phyloP scores from a whole-genome alignment of 1,284 basidiomycete species.

The Ceratobasidium sp. region DNA sequence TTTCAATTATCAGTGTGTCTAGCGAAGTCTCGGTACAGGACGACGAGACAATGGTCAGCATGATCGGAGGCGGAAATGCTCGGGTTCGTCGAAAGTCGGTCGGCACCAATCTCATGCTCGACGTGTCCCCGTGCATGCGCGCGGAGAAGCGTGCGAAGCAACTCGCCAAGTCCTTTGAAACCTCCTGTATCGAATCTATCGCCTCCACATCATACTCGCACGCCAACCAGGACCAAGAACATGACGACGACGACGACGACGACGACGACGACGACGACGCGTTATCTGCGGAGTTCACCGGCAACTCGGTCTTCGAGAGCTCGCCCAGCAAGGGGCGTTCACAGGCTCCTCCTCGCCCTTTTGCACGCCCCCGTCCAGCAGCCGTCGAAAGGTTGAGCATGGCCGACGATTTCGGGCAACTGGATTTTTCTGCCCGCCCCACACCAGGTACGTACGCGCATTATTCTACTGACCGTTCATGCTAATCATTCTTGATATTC shows the following conservation, averaged over 20 bases:
- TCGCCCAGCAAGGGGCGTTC: conserved; percentile 31
- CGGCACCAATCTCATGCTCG: conserved; percentile 67
- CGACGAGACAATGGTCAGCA: conserved; percentile 84
- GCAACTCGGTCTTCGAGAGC: conserved; percentile 26
- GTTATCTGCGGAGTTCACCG: conserved; percentile 20
- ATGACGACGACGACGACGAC: conserved; percentile 56
- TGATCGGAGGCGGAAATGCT: conserved; percentile 74
- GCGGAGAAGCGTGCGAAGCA: conserved; percentile 71
- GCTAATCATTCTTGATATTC: not conserved
- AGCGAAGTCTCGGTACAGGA: conserved; percentile 67
- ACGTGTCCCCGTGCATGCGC: conserved; percentile 76
- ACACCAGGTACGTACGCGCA: conserved; percentile 15
- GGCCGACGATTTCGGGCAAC: conserved; percentile 6
- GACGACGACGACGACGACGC: conserved; percentile 58
- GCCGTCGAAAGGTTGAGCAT: not conserved
- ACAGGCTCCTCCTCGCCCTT: conserved; percentile 8
- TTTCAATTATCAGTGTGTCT: conserved; percentile 71
- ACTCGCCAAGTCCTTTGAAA: conserved; percentile 50
- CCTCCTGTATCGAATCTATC: conserved; percentile 4
- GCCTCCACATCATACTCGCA: conserved; percentile 51
- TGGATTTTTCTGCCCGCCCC: not conserved
- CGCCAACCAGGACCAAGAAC: conserved; percentile 54
- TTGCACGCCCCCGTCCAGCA: conserved; percentile 31
- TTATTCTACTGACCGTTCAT: not conserved
- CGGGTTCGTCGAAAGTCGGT: conserved; percentile 72